A percentile compares a stretch with the other conserved stretches of the same genome.
Evolutionary conservation across 2,329 filamentous ascomycete genomes (phyloP).

Genomic region (Nemania abortiva): DNA sequence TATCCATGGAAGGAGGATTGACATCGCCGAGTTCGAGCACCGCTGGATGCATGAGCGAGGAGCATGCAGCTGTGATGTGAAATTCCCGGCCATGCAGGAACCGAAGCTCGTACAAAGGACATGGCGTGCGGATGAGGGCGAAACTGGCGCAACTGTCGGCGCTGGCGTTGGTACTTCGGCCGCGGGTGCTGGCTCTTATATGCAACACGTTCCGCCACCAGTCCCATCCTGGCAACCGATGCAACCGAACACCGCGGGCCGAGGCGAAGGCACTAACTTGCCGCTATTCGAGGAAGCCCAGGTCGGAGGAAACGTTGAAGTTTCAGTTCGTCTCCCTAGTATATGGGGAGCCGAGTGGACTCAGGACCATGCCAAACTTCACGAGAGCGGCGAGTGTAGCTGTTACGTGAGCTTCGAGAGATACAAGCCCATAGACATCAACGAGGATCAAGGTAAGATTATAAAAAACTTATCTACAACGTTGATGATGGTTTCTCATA

Average conservation of each 20-base stretch:
- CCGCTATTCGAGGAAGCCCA: conserved; percentile 41
- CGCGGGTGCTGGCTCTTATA: background rate
- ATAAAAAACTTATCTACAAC: background rate
- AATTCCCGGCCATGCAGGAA: conserved; percentile 54
- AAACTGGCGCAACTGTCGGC: background rate
- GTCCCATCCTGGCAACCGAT: background rate
- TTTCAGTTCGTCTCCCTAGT: conserved; percentile 52
- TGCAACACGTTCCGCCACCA: too few species aligned
- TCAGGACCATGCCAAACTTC: conserved; percentile 54
- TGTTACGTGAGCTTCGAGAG: conserved; percentile 53
- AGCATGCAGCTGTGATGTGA: conserved; percentile 54
- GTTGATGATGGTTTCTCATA: conserved; percentile 10
- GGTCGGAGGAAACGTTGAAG: conserved; percentile 33
- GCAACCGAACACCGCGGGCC: background rate
- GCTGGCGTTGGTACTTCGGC: background rate
- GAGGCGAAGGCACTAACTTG: background rate
- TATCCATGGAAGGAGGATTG: conserved; percentile 55
- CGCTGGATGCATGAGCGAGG: conserved; percentile 61
- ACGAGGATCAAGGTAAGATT: conserved; percentile 12
- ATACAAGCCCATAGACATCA: conserved; percentile 42
- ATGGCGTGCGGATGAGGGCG: background rate
- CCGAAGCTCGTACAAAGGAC: conserved; percentile 50
- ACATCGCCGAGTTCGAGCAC: conserved; percentile 58
- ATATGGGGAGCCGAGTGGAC: conserved; percentile 58
- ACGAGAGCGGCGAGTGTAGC: conserved; percentile 52